Evolutionary conservation across 176 grass and related monocot genomes (phyloP).

Genomic region (Triticum timopheevii): DNA sequence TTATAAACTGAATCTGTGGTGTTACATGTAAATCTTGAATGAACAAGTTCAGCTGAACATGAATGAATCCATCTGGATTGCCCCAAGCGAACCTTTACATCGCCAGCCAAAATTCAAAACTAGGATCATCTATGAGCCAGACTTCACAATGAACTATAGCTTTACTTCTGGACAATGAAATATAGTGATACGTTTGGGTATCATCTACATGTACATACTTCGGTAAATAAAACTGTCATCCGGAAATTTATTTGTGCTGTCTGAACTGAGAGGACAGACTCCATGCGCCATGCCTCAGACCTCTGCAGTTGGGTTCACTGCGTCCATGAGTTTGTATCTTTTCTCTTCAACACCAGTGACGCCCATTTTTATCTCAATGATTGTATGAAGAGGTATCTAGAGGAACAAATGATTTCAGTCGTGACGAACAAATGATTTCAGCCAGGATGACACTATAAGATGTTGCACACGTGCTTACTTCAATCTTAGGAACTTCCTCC

Average conservation of each 20-base stretch:
- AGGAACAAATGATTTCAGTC: constrained; percentile 25
- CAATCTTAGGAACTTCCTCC: constrained; percentile 87
- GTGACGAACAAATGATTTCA: background rate
- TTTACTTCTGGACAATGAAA: background rate
- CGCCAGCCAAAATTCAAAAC: constrained; percentile 2
- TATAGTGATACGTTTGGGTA: background rate
- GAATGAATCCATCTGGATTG: background rate
- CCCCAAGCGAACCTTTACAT: background rate
- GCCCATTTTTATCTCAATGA: constrained; percentile 99
- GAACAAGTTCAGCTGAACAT: too few species aligned
- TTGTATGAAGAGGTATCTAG: constrained; percentile 93
- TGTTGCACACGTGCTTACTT: constrained; percentile 45
- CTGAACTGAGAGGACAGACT: constrained; percentile 25
- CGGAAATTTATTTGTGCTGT: constrained; percentile 1
- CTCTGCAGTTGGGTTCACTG: constrained; percentile 40
- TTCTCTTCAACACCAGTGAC: constrained; percentile 97
- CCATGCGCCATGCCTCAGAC: constrained; percentile 18
- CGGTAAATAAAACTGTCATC: background rate
- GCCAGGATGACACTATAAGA: constrained; percentile 3
- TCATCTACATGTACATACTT: background rate
- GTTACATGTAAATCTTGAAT: too few species aligned
- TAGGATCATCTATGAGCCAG: constrained; percentile 7
- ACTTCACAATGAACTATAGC: background rate
- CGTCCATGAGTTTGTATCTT: constrained; percentile 96
- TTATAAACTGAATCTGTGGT: too few species aligned